Evolutionary conservation across 2,329 filamentous ascomycete genomes (phyloP).

Genomic region (Apiospora sp.): DNA sequence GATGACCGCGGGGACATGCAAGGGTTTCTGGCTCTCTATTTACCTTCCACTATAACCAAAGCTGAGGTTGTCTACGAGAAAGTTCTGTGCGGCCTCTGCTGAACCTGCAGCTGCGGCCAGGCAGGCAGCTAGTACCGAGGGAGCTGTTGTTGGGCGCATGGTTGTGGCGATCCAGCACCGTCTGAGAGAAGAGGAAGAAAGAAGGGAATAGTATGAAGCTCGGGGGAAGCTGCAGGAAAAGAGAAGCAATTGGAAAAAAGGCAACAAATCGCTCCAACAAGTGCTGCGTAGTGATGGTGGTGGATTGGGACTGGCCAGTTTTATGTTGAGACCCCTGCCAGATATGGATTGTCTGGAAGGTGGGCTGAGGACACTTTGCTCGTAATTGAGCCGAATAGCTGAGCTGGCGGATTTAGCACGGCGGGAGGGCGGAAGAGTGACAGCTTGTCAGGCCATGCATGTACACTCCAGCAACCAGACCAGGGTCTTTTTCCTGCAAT

Average conservation of each 20-base stretch:
- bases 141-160: slow-evolving; percentile 53
- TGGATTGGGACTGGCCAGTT: slow-evolving; percentile 6
- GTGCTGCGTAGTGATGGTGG: background rate
- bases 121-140: slow-evolving; percentile 49
- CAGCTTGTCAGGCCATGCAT: background rate
- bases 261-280: background rate
- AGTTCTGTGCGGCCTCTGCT: slow-evolving; percentile 66
- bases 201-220: slow-evolving; percentile 1
- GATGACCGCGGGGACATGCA: slow-evolving; percentile 10
- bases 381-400: slow-evolving; percentile 6
- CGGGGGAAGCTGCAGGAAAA: background rate
- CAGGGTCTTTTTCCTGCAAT: background rate
- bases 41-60: slow-evolving; percentile 77
- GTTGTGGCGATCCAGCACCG: slow-evolving; percentile 32
- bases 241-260: background rate
- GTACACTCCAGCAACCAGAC: background rate
- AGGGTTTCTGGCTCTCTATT: slow-evolving; percentile 15
- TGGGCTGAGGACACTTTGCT: slow-evolving; percentile 25
- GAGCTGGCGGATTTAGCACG: background rate
- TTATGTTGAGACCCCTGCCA: slow-evolving; percentile 15
- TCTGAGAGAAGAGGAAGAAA: slow-evolving; percentile 10
- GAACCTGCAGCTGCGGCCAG: slow-evolving; percentile 52
- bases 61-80: slow-evolving; percentile 75
- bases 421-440: background rate
- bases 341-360: background rate